phyloP scores from a whole-genome alignment of 2,329 filamentous ascomycete species.

The Fusarium nanum region DNA sequence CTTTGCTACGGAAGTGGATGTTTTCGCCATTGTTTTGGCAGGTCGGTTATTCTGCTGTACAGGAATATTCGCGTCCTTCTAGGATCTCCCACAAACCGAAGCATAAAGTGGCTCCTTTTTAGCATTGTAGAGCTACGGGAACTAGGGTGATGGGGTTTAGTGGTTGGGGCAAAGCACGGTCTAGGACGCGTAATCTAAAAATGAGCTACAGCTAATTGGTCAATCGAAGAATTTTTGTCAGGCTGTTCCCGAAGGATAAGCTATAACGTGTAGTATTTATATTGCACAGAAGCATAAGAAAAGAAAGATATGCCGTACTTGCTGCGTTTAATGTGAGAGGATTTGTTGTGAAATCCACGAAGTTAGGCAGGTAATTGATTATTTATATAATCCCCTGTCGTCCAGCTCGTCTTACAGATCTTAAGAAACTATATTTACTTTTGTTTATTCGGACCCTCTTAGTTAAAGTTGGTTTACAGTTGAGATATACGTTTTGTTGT shows the following conservation, averaged over 20 bases:
- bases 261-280: too few relatives aligned
- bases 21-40: neutral
- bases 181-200: neutral
- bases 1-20: neutral
- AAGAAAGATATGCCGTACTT: too few relatives aligned
- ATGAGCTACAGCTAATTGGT: neutral
- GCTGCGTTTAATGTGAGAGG: too few relatives aligned
- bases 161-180: neutral
- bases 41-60: neutral
- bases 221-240: neutral
- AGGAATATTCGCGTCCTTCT: neutral
- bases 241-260: neutral
- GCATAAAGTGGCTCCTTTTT: neutral
- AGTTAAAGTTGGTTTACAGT: too few relatives aligned
- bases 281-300: too few relatives aligned
- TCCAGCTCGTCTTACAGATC: too few relatives aligned
- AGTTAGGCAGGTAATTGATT: too few relatives aligned
- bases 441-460: too few relatives aligned
- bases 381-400: too few relatives aligned
- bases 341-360: too few relatives aligned
- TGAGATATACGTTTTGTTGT: too few relatives aligned
- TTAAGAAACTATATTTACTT: too few relatives aligned
- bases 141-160: neutral
- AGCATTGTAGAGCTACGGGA: neutral
- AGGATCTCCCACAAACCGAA: slow-evolving; percentile 3